A percentile compares a stretch with the other conserved stretches of the same genome.
phyloP scores from a whole-genome alignment of 73 alveolate species.

The Effrenium voratum region DNA sequence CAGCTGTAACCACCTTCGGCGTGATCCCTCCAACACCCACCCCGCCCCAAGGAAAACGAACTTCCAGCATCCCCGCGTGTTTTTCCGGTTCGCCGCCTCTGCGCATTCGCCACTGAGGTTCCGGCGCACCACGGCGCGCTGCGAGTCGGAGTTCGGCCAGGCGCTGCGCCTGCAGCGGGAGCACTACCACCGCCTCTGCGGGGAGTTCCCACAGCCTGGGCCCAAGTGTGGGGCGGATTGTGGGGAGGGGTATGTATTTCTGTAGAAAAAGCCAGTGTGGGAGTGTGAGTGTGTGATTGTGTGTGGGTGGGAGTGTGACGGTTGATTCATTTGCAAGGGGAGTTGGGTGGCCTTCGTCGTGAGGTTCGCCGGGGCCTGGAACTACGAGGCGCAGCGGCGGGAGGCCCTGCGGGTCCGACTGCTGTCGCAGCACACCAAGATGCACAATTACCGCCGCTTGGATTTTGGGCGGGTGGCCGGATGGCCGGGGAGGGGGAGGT shows the following conservation, averaged over 20 bases:
- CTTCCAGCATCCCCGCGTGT: no score
- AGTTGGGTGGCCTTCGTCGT: background rate
- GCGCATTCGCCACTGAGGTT: slow-evolving; percentile 14
- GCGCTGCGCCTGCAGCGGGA: slow-evolving; percentile 82
- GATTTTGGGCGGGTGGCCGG: background rate
- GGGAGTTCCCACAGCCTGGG: slow-evolving; percentile 60
- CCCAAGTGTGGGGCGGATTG: background rate
- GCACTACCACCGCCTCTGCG: slow-evolving; percentile 85
- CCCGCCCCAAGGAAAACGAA: no score
- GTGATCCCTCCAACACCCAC: no score
- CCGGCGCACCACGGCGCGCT: slow-evolving; percentile 83
- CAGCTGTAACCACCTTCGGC: no score
- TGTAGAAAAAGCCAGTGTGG: no score
- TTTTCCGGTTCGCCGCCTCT: no score
- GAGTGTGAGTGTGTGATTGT: background rate
- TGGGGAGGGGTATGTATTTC: background rate
- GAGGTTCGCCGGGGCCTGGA: slow-evolving; percentile 54
- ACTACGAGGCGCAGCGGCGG: slow-evolving; percentile 56
- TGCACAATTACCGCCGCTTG: slow-evolving; percentile 72
- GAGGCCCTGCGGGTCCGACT: slow-evolving; percentile 58
- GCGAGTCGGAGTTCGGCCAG: slow-evolving; percentile 76
- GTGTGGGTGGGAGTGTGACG: background rate
- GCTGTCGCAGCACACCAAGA: slow-evolving; percentile 29
- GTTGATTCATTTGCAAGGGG: background rate
- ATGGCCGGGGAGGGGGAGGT: no score